Conservation (phyloP, 495 filamentous ascomycete species). For the Aspergillus nidulans region DNA sequence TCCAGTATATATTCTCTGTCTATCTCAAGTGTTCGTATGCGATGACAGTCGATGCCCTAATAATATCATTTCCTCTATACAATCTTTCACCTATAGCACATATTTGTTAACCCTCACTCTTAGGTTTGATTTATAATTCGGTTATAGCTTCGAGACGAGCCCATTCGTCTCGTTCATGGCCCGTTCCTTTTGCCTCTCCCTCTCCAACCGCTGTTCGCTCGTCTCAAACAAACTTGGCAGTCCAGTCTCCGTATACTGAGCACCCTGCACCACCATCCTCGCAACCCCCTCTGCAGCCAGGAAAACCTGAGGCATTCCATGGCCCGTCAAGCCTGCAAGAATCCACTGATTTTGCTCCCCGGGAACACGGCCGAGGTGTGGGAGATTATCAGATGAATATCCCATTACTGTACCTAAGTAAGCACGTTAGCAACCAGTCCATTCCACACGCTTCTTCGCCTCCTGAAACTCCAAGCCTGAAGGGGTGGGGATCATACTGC, state of each 20-base stretch:
- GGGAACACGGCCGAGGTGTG: slow-evolving; percentile 44
- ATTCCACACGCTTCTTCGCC: too few relatives aligned
- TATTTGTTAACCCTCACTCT: too few relatives aligned
- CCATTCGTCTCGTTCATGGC: background rate
- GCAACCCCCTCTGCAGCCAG: slow-evolving; percentile 42
- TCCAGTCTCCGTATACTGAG: background rate
- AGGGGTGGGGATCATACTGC: slow-evolving; percentile 30
- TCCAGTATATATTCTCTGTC: background rate
- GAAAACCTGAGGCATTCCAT: slow-evolving; percentile 49
- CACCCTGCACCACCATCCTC: background rate
- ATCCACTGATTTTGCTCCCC: slow-evolving; percentile 37
- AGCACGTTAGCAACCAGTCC: background rate
- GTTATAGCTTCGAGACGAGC: background rate
- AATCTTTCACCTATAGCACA: too few relatives aligned
- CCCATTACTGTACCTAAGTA: slow-evolving; percentile 27
- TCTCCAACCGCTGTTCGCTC: background rate
- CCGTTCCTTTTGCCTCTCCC: background rate
- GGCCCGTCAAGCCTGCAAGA: slow-evolving; percentile 46
- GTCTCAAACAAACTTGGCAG: background rate
- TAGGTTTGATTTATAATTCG: too few relatives aligned
- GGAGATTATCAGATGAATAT: slow-evolving; percentile 38
- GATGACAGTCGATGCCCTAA: too few relatives aligned
- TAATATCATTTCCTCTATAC: too few relatives aligned
- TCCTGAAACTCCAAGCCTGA: too few relatives aligned
- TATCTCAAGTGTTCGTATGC: too few relatives aligned